phyloP scores from a whole-genome alignment of 371 early-diverging fungal genomes.

The Cokeromyces recurvatus region DNA sequence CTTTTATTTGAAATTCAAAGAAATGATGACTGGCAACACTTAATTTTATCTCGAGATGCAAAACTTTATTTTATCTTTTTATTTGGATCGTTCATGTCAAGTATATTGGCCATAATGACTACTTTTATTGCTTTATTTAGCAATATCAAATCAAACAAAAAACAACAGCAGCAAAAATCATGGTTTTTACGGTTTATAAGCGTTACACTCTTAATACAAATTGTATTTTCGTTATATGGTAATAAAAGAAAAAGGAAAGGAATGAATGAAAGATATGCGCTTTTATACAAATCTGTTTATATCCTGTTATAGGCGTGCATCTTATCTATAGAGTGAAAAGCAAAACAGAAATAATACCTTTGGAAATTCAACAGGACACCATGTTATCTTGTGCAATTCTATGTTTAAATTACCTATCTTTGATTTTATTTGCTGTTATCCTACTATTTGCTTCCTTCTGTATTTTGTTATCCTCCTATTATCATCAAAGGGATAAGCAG shows the following conservation, averaged over 20 bases:
- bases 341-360: constrained; percentile 3
- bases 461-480: too few relatives aligned
- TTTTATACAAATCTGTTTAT: too few relatives aligned
- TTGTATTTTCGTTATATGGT: constrained; percentile 19
- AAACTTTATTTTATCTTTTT: constrained; percentile 12
- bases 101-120: constrained; percentile 7
- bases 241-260: neutral
- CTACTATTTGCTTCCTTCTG: constrained; percentile 20
- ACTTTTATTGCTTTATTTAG: constrained; percentile 9
- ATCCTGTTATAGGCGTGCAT: constrained; percentile 14
- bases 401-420: constrained; percentile 20
- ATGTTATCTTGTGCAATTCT: constrained; percentile 14
- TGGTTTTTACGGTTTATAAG: constrained; percentile 15
- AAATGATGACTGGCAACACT: constrained; percentile 1
- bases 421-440: constrained; percentile 13
- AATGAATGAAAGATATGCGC: too few relatives aligned
- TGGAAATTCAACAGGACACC: constrained; percentile 10
- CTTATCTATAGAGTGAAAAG: constrained; percentile 9
- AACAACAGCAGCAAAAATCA: constrained; percentile 2
- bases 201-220: constrained; percentile 9
- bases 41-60: constrained; percentile 1
- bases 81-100: constrained; percentile 3
- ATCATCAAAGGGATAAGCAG: too few relatives aligned
- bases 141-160: neutral
- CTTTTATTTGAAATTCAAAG: constrained; percentile 8